These are phyloP conservation scores for Prunella vulgaris DNA, from an alignment of 257 asterid species.

Conservation along the genomic window DNA sequence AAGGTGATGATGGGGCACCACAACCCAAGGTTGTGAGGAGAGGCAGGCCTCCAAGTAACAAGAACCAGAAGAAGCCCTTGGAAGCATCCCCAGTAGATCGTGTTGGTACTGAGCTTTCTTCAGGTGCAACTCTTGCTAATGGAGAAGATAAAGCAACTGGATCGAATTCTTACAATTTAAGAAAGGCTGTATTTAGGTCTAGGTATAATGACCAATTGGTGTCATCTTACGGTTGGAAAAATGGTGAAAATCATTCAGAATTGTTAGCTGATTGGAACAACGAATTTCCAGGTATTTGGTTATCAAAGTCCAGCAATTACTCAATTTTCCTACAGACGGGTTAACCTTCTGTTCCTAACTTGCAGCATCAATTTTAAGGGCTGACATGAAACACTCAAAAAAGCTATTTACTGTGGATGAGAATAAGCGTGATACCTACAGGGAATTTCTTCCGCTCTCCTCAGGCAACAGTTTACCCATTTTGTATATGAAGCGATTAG, in stretches of 20 bases:
- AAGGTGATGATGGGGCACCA: constrained; percentile 83
- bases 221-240: constrained; percentile 46
- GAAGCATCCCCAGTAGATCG: constrained; percentile 57
- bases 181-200: constrained; percentile 50
- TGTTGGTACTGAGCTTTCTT: constrained; percentile 52
- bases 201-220: constrained; percentile 50
- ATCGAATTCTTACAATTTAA: constrained; percentile 72
- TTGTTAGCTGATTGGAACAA: constrained; percentile 68
- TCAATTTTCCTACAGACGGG: constrained; percentile 1
- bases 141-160: constrained; percentile 67
- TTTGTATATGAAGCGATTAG: constrained; percentile 48
- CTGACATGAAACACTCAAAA: constrained; percentile 92
- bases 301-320: constrained; percentile 3
- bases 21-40: constrained; percentile 85
- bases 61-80: constrained; percentile 52
- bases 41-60: constrained; percentile 89
- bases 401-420: constrained; percentile 70
- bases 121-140: constrained; percentile 68
- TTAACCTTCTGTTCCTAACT: constrained; percentile 18
- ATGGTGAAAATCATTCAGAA: constrained; percentile 70
- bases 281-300: constrained; percentile 83
- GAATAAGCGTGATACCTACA: constrained; percentile 77
- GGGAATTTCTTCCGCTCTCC: constrained; percentile 40
- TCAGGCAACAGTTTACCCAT: constrained; percentile 37
- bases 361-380: constrained; percentile 80